Evolutionary conservation across 257 asterid species (phyloP), one percentile per base, ranked within the genome.

Genomic region (Dorcoceras hygrometricum): DNA sequence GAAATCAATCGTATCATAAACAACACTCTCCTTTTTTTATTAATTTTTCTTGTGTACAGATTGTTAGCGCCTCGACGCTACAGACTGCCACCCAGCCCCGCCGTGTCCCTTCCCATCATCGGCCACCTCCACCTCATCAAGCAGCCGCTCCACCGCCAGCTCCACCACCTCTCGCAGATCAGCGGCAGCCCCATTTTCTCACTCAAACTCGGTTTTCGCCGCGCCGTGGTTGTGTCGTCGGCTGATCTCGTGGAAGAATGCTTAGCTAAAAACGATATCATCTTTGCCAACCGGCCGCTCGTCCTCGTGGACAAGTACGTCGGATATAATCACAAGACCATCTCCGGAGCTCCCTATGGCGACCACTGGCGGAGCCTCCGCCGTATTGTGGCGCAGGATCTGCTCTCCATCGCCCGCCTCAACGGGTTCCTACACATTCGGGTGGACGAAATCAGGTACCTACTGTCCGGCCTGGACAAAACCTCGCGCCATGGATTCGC

Each of bases 111-210:
- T 20, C 84, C 84, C 10, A 0, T 79, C 28, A 1, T 76, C 62
- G 81, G 84, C 75, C 84, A 79, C 68, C 77, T 79, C 69, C 81
- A 79, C 75, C 81, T 79, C 63, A 3, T 79, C 12, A 73, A 73
- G 26, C 75, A 24, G 6, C 76, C 84, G 5, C 75, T 73, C 63
- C 81, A 73, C 70, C 68, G 81, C 5, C 66, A n/a, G 46, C 55
- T 79, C 51, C 77, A 57, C 63, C 71, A 57, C 23, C 46, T 75
- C 69, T 57, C 81, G 51, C 66, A 59, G 23, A 36, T 0, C n/a
- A 57, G 9, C 65, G 83, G 12, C 57, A 78, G 78, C 54, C 80
- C 78, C 8, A 79, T 79, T 18, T 64, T 79, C 70, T 74, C 76
- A 20, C 71, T 79, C 29, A 75, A 71, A 23, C 72, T 79, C 25